Percentiles rank a stretch among this genome's conserved stretches.
phyloP scores from a whole-genome alignment of 495 filamentous ascomycete species.

The Halenospora varia region DNA sequence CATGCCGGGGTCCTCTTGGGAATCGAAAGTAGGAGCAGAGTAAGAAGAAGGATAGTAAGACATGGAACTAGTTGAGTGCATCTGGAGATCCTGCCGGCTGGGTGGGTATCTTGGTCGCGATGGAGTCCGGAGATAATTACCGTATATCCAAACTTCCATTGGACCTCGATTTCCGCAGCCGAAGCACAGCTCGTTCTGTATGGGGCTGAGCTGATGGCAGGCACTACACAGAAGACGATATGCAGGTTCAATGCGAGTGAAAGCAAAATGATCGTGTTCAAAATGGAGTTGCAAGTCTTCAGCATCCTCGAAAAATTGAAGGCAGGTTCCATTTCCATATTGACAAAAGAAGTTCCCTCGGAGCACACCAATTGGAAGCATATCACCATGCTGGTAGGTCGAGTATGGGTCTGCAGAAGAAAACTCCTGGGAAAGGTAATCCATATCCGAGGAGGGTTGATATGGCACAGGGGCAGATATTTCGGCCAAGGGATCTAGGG shows the following conservation, averaged over 20 bases:
- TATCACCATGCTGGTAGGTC: constrained; percentile 10
- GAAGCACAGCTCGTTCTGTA: constrained; percentile 1
- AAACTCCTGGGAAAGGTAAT: background rate
- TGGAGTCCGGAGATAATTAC: constrained; percentile 16
- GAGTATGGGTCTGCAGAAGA: constrained; percentile 10
- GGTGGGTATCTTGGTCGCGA: constrained; percentile 6
- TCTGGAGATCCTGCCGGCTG: constrained; percentile 8
- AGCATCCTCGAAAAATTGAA: constrained; percentile 2
- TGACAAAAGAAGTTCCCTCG: constrained; percentile 9
- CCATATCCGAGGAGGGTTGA: constrained; percentile 2
- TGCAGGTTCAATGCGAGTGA: constrained; percentile 18
- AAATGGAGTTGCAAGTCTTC: constrained; percentile 23
- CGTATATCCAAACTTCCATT: constrained; percentile 22
- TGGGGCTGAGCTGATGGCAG: constrained; percentile 9
- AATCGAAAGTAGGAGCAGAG: background rate
- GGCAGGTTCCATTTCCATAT: constrained; percentile 11
- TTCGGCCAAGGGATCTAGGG: background rate
- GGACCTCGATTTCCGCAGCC: constrained; percentile 1
- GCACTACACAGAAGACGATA: constrained; percentile 13
- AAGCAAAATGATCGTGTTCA: constrained; percentile 15
- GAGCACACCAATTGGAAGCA: constrained; percentile 15
- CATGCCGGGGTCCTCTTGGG: background rate
- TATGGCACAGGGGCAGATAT: background rate
- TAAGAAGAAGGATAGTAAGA: background rate
- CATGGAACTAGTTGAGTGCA: background rate